Conservation (phyloP, 805 yeast species). For the Yarrowia deformans region DNA sequence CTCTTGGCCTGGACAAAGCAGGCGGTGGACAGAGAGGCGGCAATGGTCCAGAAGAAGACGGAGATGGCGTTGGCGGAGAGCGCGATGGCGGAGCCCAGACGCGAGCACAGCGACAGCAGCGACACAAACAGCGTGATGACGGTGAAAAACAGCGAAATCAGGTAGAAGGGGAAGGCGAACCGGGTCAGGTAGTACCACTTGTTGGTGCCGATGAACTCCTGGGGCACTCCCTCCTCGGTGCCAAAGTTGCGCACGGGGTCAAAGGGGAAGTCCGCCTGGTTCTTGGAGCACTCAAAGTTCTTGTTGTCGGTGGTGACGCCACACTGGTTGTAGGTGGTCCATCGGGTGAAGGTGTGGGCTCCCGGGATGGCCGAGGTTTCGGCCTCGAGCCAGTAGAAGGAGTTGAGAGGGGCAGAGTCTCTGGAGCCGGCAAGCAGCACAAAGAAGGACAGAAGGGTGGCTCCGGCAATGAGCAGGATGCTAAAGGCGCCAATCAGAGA, state of each 20-base stretch:
- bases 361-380: slow-evolving; percentile 64
- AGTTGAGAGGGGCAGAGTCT: slow-evolving; percentile 60
- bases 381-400: slow-evolving; percentile 82
- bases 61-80: slow-evolving; percentile 46
- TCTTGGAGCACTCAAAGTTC: slow-evolving; percentile 60
- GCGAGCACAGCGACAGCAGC: slow-evolving; percentile 44
- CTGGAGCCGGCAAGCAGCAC: slow-evolving; percentile 71
- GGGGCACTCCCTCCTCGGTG: slow-evolving; percentile 61
- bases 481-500: slow-evolving; percentile 49
- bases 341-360: slow-evolving; percentile 61
- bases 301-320: slow-evolving; percentile 55
- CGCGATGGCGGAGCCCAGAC: slow-evolving; percentile 47
- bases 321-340: slow-evolving; percentile 82
- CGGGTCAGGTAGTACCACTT: slow-evolving; percentile 70
- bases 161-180: slow-evolving; percentile 68
- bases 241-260: slow-evolving; percentile 81
- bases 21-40: slow-evolving; percentile 73
- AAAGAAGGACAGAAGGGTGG: slow-evolving; percentile 64
- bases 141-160: slow-evolving; percentile 64
- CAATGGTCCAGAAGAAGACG: slow-evolving; percentile 53
- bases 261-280: slow-evolving; percentile 80
- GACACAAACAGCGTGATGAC: slow-evolving; percentile 56
- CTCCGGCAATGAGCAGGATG: slow-evolving; percentile 53
- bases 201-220: slow-evolving; percentile 58
- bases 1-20: slow-evolving; percentile 71